A percentile compares a stretch with the other conserved stretches of the same genome.
Evolutionary conservation across 768 basidiomycete species (phyloP).

Genomic region (Leccinum subgranulosum): DNA sequence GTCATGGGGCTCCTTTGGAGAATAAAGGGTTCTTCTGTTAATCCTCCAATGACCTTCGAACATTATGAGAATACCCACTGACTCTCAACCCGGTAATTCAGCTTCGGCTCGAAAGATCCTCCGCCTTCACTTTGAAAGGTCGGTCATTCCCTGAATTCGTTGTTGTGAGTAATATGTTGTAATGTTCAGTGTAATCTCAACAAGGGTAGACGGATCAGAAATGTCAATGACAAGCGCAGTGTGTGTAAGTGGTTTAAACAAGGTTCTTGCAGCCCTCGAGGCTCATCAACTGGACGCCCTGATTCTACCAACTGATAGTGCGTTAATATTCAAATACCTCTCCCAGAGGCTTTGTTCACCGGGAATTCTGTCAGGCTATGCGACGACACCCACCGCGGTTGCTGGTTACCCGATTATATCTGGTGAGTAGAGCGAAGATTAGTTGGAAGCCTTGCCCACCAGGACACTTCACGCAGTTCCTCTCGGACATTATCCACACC

Average conservation of each 20-base stretch:
- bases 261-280: slow-evolving; percentile 28
- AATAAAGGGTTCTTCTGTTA: too few species aligned
- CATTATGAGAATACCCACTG: too few species aligned
- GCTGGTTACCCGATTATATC: slow-evolving; percentile 68
- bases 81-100: too few species aligned
- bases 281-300: slow-evolving; percentile 49
- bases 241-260: too few species aligned
- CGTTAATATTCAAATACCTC: neutral
- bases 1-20: neutral
- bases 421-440: slow-evolving; percentile 35
- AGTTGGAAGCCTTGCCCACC: neutral
- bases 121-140: too few species aligned
- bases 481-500: slow-evolving; percentile 54
- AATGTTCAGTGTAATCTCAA: too few species aligned
- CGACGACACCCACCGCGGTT: slow-evolving; percentile 42
- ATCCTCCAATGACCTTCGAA: neutral
- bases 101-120: too few species aligned
- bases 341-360: neutral
- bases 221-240: too few species aligned
- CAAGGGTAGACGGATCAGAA: too few species aligned
- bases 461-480: slow-evolving; percentile 38
- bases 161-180: too few species aligned
- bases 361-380: slow-evolving; percentile 17
- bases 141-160: too few species aligned
- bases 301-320: slow-evolving; percentile 44